phyloP scores from a whole-genome alignment of 2,329 filamentous ascomycete genomes.

The Nothophoma quercina region DNA sequence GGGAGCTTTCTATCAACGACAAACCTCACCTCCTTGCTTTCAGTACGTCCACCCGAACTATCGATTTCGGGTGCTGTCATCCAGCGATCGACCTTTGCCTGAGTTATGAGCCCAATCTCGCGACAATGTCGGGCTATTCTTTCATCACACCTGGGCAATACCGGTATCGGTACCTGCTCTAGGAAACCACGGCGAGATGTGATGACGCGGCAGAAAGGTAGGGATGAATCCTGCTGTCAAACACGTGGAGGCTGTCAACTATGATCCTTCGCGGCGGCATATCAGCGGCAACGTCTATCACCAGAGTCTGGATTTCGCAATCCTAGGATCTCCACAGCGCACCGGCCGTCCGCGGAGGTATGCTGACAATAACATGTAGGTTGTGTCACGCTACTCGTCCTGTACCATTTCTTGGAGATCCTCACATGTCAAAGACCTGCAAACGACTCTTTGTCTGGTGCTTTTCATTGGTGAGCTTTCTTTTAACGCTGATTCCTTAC shows the following conservation, averaged over 20 bases:
- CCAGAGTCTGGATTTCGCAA: neutral
- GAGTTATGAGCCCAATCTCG: constrained; percentile 5
- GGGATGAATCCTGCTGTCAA: neutral
- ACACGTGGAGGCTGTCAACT: neutral
- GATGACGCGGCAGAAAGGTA: neutral
- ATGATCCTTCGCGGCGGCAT: neutral
- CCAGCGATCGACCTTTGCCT: constrained; percentile 1
- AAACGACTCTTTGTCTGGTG: neutral
- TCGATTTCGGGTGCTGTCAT: neutral
- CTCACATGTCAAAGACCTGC: neutral
- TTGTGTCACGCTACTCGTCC: neutral
- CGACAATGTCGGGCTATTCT: constrained; percentile 2
- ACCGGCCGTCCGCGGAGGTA: neutral
- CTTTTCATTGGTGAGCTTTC: neutral
- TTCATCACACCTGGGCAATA: neutral
- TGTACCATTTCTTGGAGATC: neutral
- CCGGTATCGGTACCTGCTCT: constrained; percentile 10
- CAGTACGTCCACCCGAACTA: neutral
- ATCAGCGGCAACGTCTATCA: neutral
- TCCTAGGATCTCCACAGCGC: neutral
- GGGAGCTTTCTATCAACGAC: constrained; percentile 19
- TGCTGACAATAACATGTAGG: neutral
- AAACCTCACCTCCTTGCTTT: constrained; percentile 10
- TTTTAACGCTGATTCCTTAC: no score
- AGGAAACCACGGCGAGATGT: neutral